These are phyloP conservation scores for Porpolomopsis calyptriformis DNA, from an alignment of 768 basidiomycete genomes.

Conservation along the genomic window DNA sequence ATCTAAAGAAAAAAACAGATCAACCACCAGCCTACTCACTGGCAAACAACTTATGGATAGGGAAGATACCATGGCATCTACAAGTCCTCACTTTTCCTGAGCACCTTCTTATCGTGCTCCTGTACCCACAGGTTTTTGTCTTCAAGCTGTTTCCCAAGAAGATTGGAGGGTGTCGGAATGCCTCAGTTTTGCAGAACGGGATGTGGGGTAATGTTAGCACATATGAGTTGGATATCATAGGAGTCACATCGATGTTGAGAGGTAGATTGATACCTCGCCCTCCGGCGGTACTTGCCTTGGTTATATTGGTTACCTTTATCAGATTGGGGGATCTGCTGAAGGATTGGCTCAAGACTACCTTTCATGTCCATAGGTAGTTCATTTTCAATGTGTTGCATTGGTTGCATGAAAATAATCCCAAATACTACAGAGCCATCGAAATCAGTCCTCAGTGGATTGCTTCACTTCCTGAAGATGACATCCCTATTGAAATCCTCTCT, in stretches of 20 bases:
- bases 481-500: constrained; percentile 21
- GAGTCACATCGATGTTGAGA: constrained; percentile 15
- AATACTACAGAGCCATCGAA: constrained; percentile 16
- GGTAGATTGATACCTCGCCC: constrained; percentile 19
- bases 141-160: constrained; percentile 28
- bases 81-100: constrained; percentile 23
- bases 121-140: constrained; percentile 24
- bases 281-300: constrained; percentile 14
- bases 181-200: constrained; percentile 10
- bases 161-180: background rate
- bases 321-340: constrained; percentile 16
- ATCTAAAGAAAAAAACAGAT: background rate
- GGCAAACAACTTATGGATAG: constrained; percentile 33
- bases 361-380: constrained; percentile 14
- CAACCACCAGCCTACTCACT: constrained; percentile 18
- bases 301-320: constrained; percentile 23
- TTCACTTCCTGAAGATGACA: constrained; percentile 20
- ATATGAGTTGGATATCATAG: constrained; percentile 15
- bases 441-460: constrained; percentile 14
- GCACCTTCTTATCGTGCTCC: constrained; percentile 22
- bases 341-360: constrained; percentile 11
- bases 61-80: constrained; percentile 19
- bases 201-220: constrained; percentile 27
- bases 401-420: constrained; percentile 22
- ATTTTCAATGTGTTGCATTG: constrained; percentile 22